Percentiles rank a stretch among this genome's conserved stretches.
phyloP scores from a whole-genome alignment of 345 rosid genomes.

The Excoecaria agallocha region DNA sequence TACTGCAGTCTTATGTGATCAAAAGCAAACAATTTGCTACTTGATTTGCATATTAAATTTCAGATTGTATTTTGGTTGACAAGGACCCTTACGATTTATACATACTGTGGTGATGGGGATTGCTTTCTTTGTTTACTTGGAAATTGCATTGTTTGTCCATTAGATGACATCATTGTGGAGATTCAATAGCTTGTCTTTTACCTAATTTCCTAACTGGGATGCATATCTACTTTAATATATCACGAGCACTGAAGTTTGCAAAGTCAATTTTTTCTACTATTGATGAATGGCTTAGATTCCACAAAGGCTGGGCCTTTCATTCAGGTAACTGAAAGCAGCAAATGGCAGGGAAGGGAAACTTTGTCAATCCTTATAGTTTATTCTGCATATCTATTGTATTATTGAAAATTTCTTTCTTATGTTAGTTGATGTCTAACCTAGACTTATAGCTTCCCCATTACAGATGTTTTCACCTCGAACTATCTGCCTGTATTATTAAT shows the following conservation, averaged over 20 bases:
- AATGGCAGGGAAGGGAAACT: slow-evolving; percentile 1
- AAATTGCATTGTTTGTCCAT: not conserved
- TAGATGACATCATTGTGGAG: not conserved
- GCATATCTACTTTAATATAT: not conserved
- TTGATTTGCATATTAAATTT: not conserved
- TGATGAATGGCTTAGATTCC: not conserved
- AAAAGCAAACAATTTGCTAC: not conserved
- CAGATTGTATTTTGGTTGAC: not conserved
- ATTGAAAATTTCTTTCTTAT: not conserved
- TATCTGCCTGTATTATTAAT: not conserved
- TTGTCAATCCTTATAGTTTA: not conserved
- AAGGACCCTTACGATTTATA: not conserved
- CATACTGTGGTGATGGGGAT: not conserved
- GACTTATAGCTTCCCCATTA: not conserved
- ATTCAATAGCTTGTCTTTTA: not conserved
- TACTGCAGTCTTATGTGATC: not conserved
- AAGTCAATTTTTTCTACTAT: not conserved
- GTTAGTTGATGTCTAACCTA: not conserved
- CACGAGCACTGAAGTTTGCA: not conserved
- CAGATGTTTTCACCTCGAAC: not conserved
- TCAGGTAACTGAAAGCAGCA: not conserved
- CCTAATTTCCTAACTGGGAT: not conserved
- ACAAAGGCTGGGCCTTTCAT: not conserved
- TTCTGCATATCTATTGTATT: slow-evolving; percentile 1
- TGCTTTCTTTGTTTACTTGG: not conserved